These are phyloP conservation scores for Rhododendron ovatum DNA, from an alignment of 148 eudicot genomes.

Conservation along the genomic window DNA sequence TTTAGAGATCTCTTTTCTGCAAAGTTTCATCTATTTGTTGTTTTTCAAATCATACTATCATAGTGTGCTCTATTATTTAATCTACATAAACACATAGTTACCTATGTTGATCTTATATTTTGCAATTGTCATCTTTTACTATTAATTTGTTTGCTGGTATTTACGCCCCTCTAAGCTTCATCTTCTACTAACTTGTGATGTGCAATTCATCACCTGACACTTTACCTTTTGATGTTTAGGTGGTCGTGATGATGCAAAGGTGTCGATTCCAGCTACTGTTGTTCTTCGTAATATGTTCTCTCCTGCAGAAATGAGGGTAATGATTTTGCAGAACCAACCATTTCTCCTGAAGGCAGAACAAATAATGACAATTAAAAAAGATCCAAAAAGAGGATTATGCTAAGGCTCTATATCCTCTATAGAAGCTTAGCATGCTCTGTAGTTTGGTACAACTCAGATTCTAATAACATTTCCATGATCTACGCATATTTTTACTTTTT, in stretches of 20 bases:
- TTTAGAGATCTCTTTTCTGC: neutral
- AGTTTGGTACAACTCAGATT: neutral
- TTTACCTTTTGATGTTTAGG: conserved; percentile 37
- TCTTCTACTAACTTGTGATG: neutral
- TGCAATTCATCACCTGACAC: neutral
- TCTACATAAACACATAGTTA: neutral
- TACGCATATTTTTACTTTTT: neutral
- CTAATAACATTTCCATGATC: neutral
- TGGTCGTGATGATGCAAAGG: conserved; percentile 87
- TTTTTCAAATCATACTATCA: neutral
- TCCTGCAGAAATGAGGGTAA: conserved; percentile 88
- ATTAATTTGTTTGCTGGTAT: neutral
- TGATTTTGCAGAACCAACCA: neutral
- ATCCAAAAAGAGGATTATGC: neutral
- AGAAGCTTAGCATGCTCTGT: neutral
- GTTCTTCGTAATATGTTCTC: conserved; percentile 85
- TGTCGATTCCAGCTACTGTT: conserved; percentile 77
- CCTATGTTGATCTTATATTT: neutral
- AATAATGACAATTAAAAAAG: neutral
- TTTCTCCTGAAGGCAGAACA: neutral
- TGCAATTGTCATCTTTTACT: neutral
- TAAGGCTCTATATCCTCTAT: neutral
- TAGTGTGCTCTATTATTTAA: neutral
- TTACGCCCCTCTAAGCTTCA: neutral
- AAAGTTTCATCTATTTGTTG: neutral